Conservation (phyloP, 1,139 yeast genomes). For the Petasospora fabianii region DNA sequence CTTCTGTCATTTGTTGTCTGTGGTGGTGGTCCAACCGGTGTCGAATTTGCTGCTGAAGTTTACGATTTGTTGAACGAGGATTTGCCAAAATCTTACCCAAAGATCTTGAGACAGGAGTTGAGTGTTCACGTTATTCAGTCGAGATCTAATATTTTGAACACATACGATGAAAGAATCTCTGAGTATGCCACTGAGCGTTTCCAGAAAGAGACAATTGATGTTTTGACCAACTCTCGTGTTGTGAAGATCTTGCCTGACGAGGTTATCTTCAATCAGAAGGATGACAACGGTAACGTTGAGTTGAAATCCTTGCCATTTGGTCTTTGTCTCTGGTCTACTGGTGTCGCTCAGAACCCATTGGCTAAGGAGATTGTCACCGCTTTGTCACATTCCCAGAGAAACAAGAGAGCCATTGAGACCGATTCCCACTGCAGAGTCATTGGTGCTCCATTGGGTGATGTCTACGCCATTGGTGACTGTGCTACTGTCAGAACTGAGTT, state of each 20-base stretch:
- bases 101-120: slow-evolving; percentile 52
- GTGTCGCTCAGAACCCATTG: slow-evolving; percentile 57
- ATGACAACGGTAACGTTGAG: slow-evolving; percentile 38
- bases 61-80: slow-evolving; percentile 60
- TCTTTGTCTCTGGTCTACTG: slow-evolving; percentile 65
- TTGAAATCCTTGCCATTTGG: slow-evolving; percentile 54
- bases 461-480: slow-evolving; percentile 68
- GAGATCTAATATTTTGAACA: slow-evolving; percentile 58
- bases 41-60: slow-evolving; percentile 64
- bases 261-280: slow-evolving; percentile 49
- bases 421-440: slow-evolving; percentile 60
- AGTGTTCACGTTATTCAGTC: slow-evolving; percentile 64
- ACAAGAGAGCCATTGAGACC: slow-evolving; percentile 60
- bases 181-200: slow-evolving; percentile 60
- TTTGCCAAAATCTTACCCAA: slow-evolving; percentile 49
- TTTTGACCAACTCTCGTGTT: slow-evolving; percentile 57
- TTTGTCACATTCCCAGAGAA: slow-evolving; percentile 43
- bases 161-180: slow-evolving; percentile 58
- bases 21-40: slow-evolving; percentile 74
- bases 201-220: slow-evolving; percentile 53
- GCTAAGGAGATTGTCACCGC: slow-evolving; percentile 45
- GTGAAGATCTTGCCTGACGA: slow-evolving; percentile 48
- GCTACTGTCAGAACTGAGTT: slow-evolving; percentile 56
- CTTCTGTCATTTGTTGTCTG: slow-evolving; percentile 60
- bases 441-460: slow-evolving; percentile 59